phyloP scores from a whole-genome alignment of 768 basidiomycete genomes.

The Hortiboletus campestris region DNA sequence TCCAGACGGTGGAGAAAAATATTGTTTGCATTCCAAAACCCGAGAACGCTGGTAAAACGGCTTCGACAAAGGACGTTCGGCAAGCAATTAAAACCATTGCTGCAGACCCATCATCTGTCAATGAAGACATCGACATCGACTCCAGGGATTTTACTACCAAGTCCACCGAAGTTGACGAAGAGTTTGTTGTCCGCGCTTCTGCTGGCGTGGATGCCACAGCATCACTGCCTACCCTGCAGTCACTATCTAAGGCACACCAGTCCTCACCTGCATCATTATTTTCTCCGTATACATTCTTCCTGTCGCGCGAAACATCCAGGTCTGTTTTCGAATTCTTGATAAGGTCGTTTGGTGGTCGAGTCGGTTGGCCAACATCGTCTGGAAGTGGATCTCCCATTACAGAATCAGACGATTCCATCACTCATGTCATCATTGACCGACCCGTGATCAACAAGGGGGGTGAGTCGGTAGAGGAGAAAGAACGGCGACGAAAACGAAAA shows the following conservation, averaged over 20 bases:
- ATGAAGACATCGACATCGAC: slow-evolving; percentile 41
- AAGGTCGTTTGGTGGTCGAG: slow-evolving; percentile 86
- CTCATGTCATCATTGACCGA: slow-evolving; percentile 93
- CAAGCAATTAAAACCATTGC: slow-evolving; percentile 48
- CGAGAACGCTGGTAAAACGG: slow-evolving; percentile 29
- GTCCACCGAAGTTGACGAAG: slow-evolving; percentile 48
- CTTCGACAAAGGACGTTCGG: slow-evolving; percentile 56
- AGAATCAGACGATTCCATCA: slow-evolving; percentile 80
- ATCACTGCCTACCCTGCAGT: slow-evolving; percentile 66
- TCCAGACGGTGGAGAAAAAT: slow-evolving; percentile 50
- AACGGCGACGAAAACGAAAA: slow-evolving; percentile 66
- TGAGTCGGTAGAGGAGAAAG: slow-evolving; percentile 58
- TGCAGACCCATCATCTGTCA: slow-evolving; percentile 16
- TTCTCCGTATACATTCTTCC: slow-evolving; percentile 83
- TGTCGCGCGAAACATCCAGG: slow-evolving; percentile 90
- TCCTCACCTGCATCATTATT: slow-evolving; percentile 66
- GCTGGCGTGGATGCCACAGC: slow-evolving; percentile 44
- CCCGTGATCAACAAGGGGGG: slow-evolving; percentile 53
- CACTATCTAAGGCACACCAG: slow-evolving; percentile 58
- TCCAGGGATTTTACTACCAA: slow-evolving; percentile 30
- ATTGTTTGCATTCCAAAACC: slow-evolving; percentile 18
- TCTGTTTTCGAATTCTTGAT: slow-evolving; percentile 93
- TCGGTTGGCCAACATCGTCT: slow-evolving; percentile 84
- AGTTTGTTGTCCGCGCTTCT: slow-evolving; percentile 65
- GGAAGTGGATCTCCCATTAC: slow-evolving; percentile 79